Evolutionary conservation across 2,329 filamentous ascomycete species (phyloP).

Genomic region (Dactylonectria macrodidyma): DNA sequence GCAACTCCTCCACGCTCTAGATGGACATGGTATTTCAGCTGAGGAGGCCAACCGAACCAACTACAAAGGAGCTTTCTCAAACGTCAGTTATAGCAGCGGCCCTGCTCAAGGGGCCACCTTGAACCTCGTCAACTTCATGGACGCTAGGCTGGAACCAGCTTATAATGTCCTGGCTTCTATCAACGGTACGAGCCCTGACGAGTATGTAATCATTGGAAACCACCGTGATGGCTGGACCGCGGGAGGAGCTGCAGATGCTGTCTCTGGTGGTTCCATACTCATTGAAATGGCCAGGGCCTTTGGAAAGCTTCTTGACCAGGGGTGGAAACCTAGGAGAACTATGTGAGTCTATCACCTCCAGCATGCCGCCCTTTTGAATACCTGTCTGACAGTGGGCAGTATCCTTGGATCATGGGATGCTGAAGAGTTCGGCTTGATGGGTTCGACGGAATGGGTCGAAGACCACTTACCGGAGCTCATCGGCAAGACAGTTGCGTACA

Average conservation of each 20-base stretch:
- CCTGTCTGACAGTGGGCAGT: conserved; percentile 3
- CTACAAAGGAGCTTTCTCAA: conserved; percentile 36
- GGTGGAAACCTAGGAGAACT: conserved; percentile 67
- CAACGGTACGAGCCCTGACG: conserved; percentile 56
- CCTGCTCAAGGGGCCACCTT: conserved; percentile 29
- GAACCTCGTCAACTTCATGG: conserved; percentile 34
- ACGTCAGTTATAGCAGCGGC: conserved; percentile 36
- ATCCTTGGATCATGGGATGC: conserved; percentile 36
- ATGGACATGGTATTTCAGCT: conserved; percentile 25
- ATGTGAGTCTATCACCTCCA: conserved; percentile 50
- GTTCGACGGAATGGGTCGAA: conserved; percentile 36
- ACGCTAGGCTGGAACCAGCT: conserved; percentile 27
- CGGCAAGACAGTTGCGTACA: conserved; percentile 52
- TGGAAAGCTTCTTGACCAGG: conserved; percentile 60
- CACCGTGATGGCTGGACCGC: conserved; percentile 69
- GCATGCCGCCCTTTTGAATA: background rate
- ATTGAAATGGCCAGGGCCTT: conserved; percentile 66
- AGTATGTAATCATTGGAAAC: conserved; percentile 65
- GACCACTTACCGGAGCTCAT: conserved; percentile 32
- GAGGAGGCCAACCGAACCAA: conserved; percentile 31
- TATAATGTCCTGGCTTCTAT: conserved; percentile 57
- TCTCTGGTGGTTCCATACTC: conserved; percentile 64
- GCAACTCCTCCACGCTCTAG: conserved; percentile 25
- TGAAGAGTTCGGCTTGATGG: conserved; percentile 38
- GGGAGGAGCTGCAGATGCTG: conserved; percentile 67